Conservation (phyloP, 805 yeast species). For the Geotrichum ghanense region DNA sequence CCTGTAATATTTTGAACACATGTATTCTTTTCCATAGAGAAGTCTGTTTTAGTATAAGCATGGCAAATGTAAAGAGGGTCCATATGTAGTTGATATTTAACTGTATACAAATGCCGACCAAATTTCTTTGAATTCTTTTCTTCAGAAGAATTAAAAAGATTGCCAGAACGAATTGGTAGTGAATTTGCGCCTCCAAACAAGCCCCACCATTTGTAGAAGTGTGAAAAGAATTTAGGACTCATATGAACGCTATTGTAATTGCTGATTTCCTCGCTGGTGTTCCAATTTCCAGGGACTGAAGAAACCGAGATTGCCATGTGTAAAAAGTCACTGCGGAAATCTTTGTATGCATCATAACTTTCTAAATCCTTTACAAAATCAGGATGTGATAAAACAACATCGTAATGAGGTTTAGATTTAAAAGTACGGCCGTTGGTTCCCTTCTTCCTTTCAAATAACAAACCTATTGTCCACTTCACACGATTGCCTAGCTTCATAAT, state of each 20-base stretch:
- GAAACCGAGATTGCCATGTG: conserved; percentile 54
- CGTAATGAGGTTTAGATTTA: conserved; percentile 50
- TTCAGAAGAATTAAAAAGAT: conserved; percentile 37
- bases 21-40: conserved; percentile 29
- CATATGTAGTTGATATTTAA: conserved; percentile 66
- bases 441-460: conserved; percentile 56
- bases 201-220: conserved; percentile 78
- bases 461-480: conserved; percentile 71
- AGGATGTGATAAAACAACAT: conserved; percentile 50
- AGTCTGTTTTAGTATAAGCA: conserved; percentile 40
- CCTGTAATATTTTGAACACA: conserved; percentile 46
- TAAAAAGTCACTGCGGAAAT: conserved; percentile 71
- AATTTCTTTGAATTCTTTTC: conserved; percentile 39
- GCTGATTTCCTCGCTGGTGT: conserved; percentile 4
- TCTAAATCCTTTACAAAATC: conserved; percentile 33
- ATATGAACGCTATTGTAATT: conserved; percentile 66
- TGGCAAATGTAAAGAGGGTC: conserved; percentile 69
- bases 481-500: conserved; percentile 52
- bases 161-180: conserved; percentile 69
- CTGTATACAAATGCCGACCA: conserved; percentile 61
- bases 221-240: conserved; percentile 54
- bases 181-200: conserved; percentile 70
- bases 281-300: conserved; percentile 24
- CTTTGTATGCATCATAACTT: conserved; percentile 67
- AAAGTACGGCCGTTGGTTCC: conserved; percentile 33